Evolutionary conservation across 2,329 filamentous ascomycete genomes (phyloP).

Genomic region (Talaromyces sp.): DNA sequence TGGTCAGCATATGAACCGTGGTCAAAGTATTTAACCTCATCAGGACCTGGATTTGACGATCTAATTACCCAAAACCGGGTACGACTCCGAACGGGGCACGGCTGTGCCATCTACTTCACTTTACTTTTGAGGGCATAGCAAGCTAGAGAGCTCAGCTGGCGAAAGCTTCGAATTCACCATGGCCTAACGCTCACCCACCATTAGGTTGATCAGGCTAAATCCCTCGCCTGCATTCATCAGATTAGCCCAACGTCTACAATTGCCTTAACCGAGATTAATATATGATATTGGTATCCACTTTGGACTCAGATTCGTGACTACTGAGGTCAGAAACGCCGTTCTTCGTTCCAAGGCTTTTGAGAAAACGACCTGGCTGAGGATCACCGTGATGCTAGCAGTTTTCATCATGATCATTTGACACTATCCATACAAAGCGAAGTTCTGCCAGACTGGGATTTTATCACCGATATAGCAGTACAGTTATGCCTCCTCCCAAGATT

Average conservation of each 20-base stretch:
- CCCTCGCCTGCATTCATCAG: background rate
- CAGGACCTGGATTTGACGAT: background rate
- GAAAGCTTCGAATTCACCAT: background rate
- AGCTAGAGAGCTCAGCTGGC: background rate
- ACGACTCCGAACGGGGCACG: background rate
- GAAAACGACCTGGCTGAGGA: background rate
- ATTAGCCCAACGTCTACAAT: background rate
- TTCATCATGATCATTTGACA: background rate
- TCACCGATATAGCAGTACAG: background rate
- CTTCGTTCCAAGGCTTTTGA: background rate
- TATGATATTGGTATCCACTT: background rate
- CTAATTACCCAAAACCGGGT: background rate
- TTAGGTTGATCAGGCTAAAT: background rate
- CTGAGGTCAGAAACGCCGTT: background rate
- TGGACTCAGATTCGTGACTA: background rate
- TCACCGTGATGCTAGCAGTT: background rate
- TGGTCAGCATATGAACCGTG: background rate
- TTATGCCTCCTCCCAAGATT: background rate
- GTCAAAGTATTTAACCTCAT: background rate
- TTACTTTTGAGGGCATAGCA: background rate
- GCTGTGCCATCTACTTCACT: background rate
- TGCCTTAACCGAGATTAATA: background rate
- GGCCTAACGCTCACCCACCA: background rate
- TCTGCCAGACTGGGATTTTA: background rate
- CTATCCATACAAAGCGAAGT: background rate